Evolutionary conservation across 2,329 filamentous ascomycete species (phyloP), one percentile per base, ranked within the genome.

Genomic region (Scedosporium minutisporum): DNA sequence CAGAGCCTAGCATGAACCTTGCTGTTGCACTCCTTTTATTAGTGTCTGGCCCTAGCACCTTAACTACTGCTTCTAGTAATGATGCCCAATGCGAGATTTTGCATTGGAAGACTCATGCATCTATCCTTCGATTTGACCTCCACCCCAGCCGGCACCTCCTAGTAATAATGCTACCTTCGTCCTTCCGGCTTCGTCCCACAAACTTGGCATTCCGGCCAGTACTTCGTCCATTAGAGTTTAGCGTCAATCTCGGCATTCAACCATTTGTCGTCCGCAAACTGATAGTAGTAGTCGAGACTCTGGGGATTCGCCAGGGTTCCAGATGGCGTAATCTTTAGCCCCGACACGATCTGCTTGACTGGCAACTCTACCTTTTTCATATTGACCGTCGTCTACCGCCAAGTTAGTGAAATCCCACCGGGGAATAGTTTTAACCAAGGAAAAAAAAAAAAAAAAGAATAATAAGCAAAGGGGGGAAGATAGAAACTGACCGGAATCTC

Each of bases 331-430:
- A 95, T 83, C 25, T 76, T 83, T 67, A 86, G 85, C 0, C 90
- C 90, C 0, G 84, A 91, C 0, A 95, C 87, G 65, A 95, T 95
- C 70, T 90, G 87, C 76, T 95, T 95, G 33, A 95, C 88, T 0
- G 90, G 90, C 61, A 95, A 69, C 72, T 95, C 90, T 3, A 95
- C 90, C 73, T 95, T 95, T 72, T 95, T 95, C 59, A 90, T 74
- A 70, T 93, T 95, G 65, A 95, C 86, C 0, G 90, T 95, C 0
- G 87, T 89, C 86, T 91, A n/a, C 25, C 25, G 16, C 3, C n/a
- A 14, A 14, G 41, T 60, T 60, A 60, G 58, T 21, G 21, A 55
- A 10, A 23, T 29, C 41, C 9, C n/a, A 44, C 3, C 29, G 44
- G 44, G 18, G 21, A 57, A 48, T n/a, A 23, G 14, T 9, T 33